Percentiles rank a stretch among this genome's conserved stretches.
Evolutionary conservation across 2,329 filamentous ascomycete species (phyloP).

Genomic region (Ilyonectria destructans): DNA sequence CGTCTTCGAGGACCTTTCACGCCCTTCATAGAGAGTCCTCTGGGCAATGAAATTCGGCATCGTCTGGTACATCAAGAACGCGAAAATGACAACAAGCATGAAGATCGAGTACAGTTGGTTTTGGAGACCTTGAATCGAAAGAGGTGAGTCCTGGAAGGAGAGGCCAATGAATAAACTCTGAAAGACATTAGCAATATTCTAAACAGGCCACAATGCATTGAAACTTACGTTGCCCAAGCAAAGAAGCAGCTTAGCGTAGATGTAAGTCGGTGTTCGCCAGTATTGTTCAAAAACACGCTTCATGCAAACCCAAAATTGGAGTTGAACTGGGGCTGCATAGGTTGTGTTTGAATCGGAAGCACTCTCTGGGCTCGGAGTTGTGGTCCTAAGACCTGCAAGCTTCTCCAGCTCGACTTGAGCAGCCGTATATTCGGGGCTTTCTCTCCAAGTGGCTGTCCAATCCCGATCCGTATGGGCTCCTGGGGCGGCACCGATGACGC

Average conservation of each 20-base stretch:
- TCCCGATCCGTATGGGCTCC: constrained; percentile 67
- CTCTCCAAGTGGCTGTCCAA: constrained; percentile 79
- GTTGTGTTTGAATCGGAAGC: constrained; percentile 75
- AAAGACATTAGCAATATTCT: not conserved
- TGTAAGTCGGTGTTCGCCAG: constrained; percentile 66
- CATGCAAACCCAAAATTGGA: constrained; percentile 51
- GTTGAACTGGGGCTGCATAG: constrained; percentile 43
- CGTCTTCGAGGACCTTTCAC: constrained; percentile 77
- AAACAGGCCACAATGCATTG: not conserved
- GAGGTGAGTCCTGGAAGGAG: constrained; percentile 29
- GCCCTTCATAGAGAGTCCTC: constrained; percentile 76
- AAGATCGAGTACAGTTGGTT: constrained; percentile 79
- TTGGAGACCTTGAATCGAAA: constrained; percentile 73
- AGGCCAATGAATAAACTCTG: constrained; percentile 33
- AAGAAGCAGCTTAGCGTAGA: constrained; percentile 67
- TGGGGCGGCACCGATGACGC: constrained; percentile 65
- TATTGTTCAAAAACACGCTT: constrained; percentile 53
- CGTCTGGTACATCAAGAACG: constrained; percentile 69
- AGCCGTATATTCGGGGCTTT: constrained; percentile 65
- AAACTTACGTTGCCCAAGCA: constrained; percentile 20
- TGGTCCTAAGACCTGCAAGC: constrained; percentile 69
- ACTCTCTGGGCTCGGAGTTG: not conserved
- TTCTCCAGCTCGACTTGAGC: constrained; percentile 75
- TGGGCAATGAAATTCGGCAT: constrained; percentile 80
- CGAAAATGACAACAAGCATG: constrained; percentile 78